These are phyloP conservation scores for Camellia granthamiana DNA, from an alignment of 148 eudicot genomes.

Conservation along the genomic window DNA sequence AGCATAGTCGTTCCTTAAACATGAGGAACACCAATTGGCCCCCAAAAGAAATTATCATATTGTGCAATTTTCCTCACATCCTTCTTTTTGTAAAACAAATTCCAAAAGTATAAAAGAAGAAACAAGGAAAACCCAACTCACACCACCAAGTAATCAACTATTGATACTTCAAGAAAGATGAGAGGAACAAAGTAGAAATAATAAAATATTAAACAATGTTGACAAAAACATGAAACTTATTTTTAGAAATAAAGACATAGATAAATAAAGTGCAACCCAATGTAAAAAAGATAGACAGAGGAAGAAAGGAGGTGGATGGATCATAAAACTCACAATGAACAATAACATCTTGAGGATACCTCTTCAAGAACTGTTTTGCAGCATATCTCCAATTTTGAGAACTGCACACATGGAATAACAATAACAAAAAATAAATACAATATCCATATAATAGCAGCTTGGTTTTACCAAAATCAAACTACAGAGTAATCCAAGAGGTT, in stretches of 20 bases:
- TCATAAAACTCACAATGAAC: slow-evolving; percentile 67
- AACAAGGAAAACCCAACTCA: not conserved
- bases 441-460: not conserved
- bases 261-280: not conserved
- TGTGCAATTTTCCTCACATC: not conserved
- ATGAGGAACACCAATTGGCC: not conserved
- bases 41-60: not conserved
- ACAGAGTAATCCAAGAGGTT: not conserved
- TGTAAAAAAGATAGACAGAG: not conserved
- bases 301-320: not conserved
- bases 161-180: not conserved
- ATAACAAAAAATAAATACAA: not conserved
- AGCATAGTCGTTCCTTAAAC: not conserved
- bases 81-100: not conserved
- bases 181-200: not conserved
- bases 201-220: not conserved
- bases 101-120: not conserved
- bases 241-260: not conserved
- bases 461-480: not conserved
- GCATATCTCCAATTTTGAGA: slow-evolving; percentile 87
- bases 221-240: not conserved
- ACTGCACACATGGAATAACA: slow-evolving; percentile 36
- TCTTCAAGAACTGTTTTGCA: slow-evolving; percentile 80
- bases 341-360: slow-evolving; percentile 60
- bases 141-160: not conserved